Evolutionary conservation across 768 basidiomycete species (phyloP), one percentile per base, ranked within the genome.

Genomic region (Clitopilus hobsonii): DNA sequence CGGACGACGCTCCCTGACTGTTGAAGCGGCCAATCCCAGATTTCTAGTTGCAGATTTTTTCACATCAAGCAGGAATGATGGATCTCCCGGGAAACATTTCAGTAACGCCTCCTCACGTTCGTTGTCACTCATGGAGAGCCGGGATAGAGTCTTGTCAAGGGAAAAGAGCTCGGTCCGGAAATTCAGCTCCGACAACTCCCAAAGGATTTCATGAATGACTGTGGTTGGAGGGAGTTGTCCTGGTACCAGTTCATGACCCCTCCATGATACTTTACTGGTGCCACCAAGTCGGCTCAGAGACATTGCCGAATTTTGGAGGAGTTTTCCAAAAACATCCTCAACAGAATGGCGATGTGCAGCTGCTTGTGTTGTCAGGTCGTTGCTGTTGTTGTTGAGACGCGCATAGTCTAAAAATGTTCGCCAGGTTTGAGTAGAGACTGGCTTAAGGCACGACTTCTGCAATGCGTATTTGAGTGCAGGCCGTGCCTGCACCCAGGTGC

Each of bases 181-280:
- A 27, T 49, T 54, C 5, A 54, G 47, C n/a, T 54, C 54, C 13
- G 27, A 54, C 22, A 54, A 36, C 41, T 54, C 54, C 54, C 54
- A 54, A 8, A 54, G 47, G 28, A 54, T 54, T 26, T 54, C 47
- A 4, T 13, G 53, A 22, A n/a, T 18, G 38, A 45, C 25, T 26
- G 24, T 13, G 3, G 27, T 5, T 16, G 38, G 6, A 2, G 53
- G 53, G 16, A 54, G 4, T 20, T 13, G 10, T 20, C 24, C 13
- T 4, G 10, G 32, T 5, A 56, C 13, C 6, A 22, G 36, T 27
- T 55, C 57, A 18, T 58, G 24, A 11, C 6, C 24, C 60, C n/a
- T 67, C 71, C 51, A 32, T 23, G 24, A 7, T 14, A 30, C 29
- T 14, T 6, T 30, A 14, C 14, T 14, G 7, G 7, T 30, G 7